Evolutionary conservation across 345 rosid species (phyloP).

Genomic region (Rhizophora mangle): DNA sequence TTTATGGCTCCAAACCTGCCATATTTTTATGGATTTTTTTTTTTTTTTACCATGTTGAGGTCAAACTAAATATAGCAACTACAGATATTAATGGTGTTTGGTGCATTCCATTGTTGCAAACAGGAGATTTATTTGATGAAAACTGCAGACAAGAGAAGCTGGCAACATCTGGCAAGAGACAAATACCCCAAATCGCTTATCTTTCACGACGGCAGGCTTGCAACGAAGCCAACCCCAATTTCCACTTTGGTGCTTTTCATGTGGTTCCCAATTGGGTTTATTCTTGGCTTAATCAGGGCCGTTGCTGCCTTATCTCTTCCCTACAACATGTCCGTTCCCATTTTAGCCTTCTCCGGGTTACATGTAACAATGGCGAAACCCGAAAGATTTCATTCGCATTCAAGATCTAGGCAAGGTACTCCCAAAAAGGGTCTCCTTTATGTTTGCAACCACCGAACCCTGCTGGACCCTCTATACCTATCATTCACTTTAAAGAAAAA

Average conservation of each 20-base stretch:
- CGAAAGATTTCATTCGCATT: neutral
- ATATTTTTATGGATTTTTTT: no score
- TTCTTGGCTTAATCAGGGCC: constrained; percentile 7
- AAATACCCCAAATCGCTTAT: constrained; percentile 21
- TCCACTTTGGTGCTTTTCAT: constrained; percentile 14
- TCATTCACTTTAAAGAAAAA: constrained; percentile 20
- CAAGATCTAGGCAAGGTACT: neutral
- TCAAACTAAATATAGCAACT: no score
- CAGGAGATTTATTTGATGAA: constrained; percentile 31
- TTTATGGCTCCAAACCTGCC: no score
- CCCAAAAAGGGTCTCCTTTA: constrained; percentile 29
- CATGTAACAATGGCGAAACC: constrained; percentile 10
- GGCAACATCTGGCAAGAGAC: constrained; percentile 19
- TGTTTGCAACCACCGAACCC: constrained; percentile 38
- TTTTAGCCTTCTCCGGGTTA: constrained; percentile 12
- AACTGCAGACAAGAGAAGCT: constrained; percentile 19
- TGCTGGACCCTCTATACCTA: constrained; percentile 33
- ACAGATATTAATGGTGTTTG: neutral
- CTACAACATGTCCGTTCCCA: constrained; percentile 12
- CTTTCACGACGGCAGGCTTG: constrained; percentile 31
- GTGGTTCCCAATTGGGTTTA: constrained; percentile 23
- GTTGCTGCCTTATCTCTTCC: constrained; percentile 17
- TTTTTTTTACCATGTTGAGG: no score
- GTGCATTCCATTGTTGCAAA: neutral
- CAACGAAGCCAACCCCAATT: constrained; percentile 16